These are phyloP conservation scores for carrot (Daucus carota) DNA, from an alignment of 129 eudicot species.

Conservation along the genomic window DH1_v3.0 NC_030382.2:33166501-33167000, in stretches of 20 bases:
- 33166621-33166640: slow-evolving; percentile 98
- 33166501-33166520: slow-evolving; percentile 99
- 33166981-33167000: not conserved
- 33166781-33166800: slow-evolving; percentile 47
- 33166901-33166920: slow-evolving; percentile 48
- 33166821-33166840: slow-evolving; percentile 59
- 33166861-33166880: slow-evolving; percentile 77
- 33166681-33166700: slow-evolving; percentile 70
- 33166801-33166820: slow-evolving; percentile 46
- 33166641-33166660: slow-evolving; percentile 81
- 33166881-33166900: slow-evolving; percentile 37
- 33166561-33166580: slow-evolving; percentile 87
- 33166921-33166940: slow-evolving; percentile 39
- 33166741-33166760: slow-evolving; percentile 73
- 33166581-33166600: slow-evolving; percentile 77
- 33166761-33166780: slow-evolving; percentile 80
- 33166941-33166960: slow-evolving; percentile 37
- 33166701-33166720: slow-evolving; percentile 73
- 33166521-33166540: slow-evolving; percentile 89
- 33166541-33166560: slow-evolving; percentile 75
- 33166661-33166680: slow-evolving; percentile 76
- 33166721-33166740: slow-evolving; percentile 89
- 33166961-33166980: not conserved
- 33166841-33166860: slow-evolving; percentile 42
- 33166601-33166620: slow-evolving; percentile 91